Conservation (phyloP, 768 basidiomycete species). For the Austroboletus eburneus region DNA sequence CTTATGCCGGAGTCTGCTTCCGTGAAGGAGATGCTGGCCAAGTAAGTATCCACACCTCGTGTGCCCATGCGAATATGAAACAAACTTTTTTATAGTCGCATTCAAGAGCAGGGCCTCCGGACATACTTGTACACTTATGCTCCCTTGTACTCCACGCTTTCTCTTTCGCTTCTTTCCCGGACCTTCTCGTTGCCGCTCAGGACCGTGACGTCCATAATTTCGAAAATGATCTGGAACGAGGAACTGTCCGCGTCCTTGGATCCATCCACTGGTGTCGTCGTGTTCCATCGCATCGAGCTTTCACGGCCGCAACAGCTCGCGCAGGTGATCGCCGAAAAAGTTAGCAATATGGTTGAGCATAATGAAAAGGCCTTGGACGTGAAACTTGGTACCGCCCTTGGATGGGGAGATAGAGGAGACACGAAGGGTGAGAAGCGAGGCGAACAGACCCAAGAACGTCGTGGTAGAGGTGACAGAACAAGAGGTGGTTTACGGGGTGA, state of each 20-base stretch:
- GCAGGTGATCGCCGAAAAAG: slow-evolving; percentile 83
- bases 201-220: slow-evolving; percentile 77
- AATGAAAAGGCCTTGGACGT: slow-evolving; percentile 87
- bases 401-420: slow-evolving; percentile 48
- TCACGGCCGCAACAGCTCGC: slow-evolving; percentile 88
- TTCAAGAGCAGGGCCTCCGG: slow-evolving; percentile 94
- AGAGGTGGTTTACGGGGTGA: slow-evolving; percentile 59
- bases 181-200: slow-evolving; percentile 84
- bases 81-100: slow-evolving; percentile 57
- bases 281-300: slow-evolving; percentile 90
- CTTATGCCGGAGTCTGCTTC: slow-evolving; percentile 84
- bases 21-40: slow-evolving; percentile 93
- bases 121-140: slow-evolving; percentile 98
- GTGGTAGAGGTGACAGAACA: slow-evolving; percentile 61
- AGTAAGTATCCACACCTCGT: slow-evolving; percentile 46
- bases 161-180: slow-evolving; percentile 78
- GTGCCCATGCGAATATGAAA: slow-evolving; percentile 1
- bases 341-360: slow-evolving; percentile 80
- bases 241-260: slow-evolving; percentile 92
- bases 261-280: slow-evolving; percentile 82
- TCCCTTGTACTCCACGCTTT: slow-evolving; percentile 87
- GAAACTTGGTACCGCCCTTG: slow-evolving; percentile 67
- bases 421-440: slow-evolving; percentile 72
- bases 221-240: slow-evolving; percentile 99
- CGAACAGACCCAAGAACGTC: slow-evolving; percentile 73